Evolutionary conservation across 441 rosid genomes (phyloP).

Genomic region (Pelargonium exstipulatum): DNA sequence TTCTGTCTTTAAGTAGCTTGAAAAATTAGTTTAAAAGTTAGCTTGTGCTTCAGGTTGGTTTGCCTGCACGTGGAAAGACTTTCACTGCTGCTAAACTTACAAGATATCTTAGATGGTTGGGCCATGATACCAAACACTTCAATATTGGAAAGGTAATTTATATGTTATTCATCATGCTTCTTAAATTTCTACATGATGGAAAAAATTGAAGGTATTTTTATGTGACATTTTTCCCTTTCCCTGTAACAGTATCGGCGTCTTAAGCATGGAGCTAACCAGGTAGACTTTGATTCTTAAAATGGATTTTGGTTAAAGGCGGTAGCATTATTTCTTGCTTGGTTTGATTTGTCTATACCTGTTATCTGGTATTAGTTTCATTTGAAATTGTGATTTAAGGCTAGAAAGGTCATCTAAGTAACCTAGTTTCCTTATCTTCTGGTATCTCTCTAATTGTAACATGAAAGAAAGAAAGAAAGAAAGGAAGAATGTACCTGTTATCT

Average conservation of each 20-base stretch:
- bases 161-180: slow-evolving; percentile 15
- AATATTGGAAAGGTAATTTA: slow-evolving; percentile 89
- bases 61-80: slow-evolving; percentile 98
- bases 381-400: neutral
- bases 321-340: neutral
- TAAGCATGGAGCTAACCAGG: slow-evolving; percentile 93
- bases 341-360: neutral
- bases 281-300: slow-evolving; percentile 23
- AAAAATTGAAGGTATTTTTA: slow-evolving; percentile 15
- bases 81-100: slow-evolving; percentile 98
- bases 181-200: slow-evolving; percentile 13
- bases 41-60: slow-evolving; percentile 64
- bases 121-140: slow-evolving; percentile 97
- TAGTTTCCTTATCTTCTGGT: neutral
- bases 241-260: slow-evolving; percentile 93
- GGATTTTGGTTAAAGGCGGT: neutral
- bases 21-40: slow-evolving; percentile 3
- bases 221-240: slow-evolving; percentile 22
- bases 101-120: slow-evolving; percentile 98
- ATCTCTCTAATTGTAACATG: neutral
- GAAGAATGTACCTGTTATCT: neutral
- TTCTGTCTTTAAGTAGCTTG: no score
- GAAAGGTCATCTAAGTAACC: neutral
- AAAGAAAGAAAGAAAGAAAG: neutral
- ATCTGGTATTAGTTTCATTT: no score